Evolutionary conservation across 1,284 basidiomycete genomes (phyloP).

Genomic region (Mycena citricolor): DNA sequence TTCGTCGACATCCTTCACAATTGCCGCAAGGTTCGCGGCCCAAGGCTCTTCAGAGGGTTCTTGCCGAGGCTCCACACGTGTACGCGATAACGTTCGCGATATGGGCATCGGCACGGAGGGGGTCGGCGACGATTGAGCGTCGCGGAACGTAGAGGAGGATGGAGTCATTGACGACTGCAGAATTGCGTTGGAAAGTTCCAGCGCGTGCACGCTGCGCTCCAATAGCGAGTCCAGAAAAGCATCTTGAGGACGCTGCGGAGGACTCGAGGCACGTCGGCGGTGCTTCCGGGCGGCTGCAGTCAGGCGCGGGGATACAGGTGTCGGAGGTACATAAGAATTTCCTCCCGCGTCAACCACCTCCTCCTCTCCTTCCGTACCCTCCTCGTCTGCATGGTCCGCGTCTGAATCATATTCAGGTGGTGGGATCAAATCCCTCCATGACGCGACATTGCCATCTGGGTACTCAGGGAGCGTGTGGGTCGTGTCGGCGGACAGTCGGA

Average conservation of each 20-base stretch:
- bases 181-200: slow-evolving; percentile 79
- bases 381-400: slow-evolving; percentile 67
- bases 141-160: slow-evolving; percentile 7
- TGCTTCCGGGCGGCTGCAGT: slow-evolving; percentile 2
- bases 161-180: slow-evolving; percentile 65
- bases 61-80: no score
- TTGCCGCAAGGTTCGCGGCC: slow-evolving; percentile 67
- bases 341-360: neutral
- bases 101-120: slow-evolving; percentile 6
- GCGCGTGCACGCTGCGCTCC: slow-evolving; percentile 75
- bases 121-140: slow-evolving; percentile 12
- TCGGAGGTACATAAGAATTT: slow-evolving; percentile 2
- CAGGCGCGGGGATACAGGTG: slow-evolving; percentile 10
- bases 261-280: slow-evolving; percentile 21
- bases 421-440: slow-evolving; percentile 45
- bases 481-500: slow-evolving; percentile 68
- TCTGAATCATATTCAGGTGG: slow-evolving; percentile 78
- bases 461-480: slow-evolving; percentile 68
- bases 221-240: slow-evolving; percentile 70
- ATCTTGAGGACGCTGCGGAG: slow-evolving; percentile 27
- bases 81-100: slow-evolving; percentile 13
- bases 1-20: slow-evolving; percentile 58
- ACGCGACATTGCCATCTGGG: no score
- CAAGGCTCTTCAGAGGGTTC: slow-evolving; percentile 47
- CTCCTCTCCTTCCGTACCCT: slow-evolving; percentile 37